Base-by-base conservation (phyloP, 2,329 filamentous ascomycete genomes). In the Westerdykella aurantiaca region DNA sequence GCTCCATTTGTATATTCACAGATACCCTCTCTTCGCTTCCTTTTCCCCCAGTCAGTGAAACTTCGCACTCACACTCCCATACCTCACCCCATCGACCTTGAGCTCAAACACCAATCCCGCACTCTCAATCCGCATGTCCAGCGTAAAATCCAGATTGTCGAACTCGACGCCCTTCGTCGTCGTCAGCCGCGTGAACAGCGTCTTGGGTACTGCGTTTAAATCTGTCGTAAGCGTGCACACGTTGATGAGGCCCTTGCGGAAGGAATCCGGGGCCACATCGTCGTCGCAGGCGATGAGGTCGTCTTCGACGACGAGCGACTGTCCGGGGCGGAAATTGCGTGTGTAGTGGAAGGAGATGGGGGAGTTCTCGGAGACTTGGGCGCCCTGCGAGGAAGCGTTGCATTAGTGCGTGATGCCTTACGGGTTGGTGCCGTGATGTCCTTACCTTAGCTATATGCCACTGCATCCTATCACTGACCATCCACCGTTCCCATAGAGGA, bases 291-390 rank as follows among this genome's bases (percentile, higher is more conserved):
- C 85, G 47, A 90, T 87, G 31, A 91, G 71, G 56, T 91, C 86
- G 65, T 91, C 86, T 41, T 86, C 86, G 5, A 91, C 86, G 4
- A 88, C 68, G 6, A 89, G 76, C 0, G 83, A 86, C 66, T 90
- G 86, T 0, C 84, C 83, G 0, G 85, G 85, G 1, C 85, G 80
- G 69, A 91, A 91, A 66, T 90, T 91, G 48, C 86, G 82, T 3
- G 86, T 90, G 69, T 90, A 91, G 71, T 90, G 86, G 68, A 91
- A 90, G 2, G 84, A 85, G 46, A 90, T 83, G 0, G 86, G 86
- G 1, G 79, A 75, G 1, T 81, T 72, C n/a, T 86, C 82, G 6
- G 84, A 88, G 31, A 90, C 78, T 31, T 85, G 79, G 53, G 88
- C 85, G 45, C 84, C 85, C 82, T 86, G 50, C 41, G 40, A 56